Conservation (phyloP, 116 monocot genomes). For the Iris pallida region DNA sequence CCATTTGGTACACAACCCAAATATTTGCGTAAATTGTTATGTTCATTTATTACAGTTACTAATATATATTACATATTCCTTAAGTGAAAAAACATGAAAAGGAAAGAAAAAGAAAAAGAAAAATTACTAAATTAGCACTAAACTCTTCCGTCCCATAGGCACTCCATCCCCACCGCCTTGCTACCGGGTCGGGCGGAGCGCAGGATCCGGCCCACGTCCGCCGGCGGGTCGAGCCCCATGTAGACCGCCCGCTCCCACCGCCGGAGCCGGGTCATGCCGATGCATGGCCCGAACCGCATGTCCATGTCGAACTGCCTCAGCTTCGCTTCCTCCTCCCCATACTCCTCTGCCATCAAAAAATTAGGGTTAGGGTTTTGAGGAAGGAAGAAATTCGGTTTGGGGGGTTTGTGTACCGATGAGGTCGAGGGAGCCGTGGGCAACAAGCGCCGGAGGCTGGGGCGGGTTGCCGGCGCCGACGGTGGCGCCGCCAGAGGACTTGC, state of each 20-base stretch:
- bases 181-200: neutral
- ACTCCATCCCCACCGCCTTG: slow-evolving; percentile 8
- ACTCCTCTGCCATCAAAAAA: slow-evolving; percentile 20
- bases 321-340: slow-evolving; percentile 40
- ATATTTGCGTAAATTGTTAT: too few relatives aligned
- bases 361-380: neutral
- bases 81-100: too few relatives aligned
- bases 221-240: slow-evolving; percentile 55
- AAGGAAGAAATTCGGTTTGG: neutral
- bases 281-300: slow-evolving; percentile 67
- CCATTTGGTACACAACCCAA: too few relatives aligned
- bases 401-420: slow-evolving; percentile 21
- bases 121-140: neutral
- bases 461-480: slow-evolving; percentile 8
- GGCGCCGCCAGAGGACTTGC: slow-evolving; percentile 12
- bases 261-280: slow-evolving; percentile 50
- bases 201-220: slow-evolving; percentile 29
- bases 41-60: too few relatives aligned
- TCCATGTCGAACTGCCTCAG: slow-evolving; percentile 73
- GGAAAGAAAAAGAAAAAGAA: too few relatives aligned
- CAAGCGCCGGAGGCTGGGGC: slow-evolving; percentile 27
- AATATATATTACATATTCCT: too few relatives aligned
- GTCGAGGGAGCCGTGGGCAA: slow-evolving; percentile 31
- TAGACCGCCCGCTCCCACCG: slow-evolving; percentile 59
- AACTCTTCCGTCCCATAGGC: slow-evolving; percentile 65